Evolutionary conservation across 495 filamentous ascomycete species (phyloP).

Genomic region (Melanomma pulvis-pyrius): DNA sequence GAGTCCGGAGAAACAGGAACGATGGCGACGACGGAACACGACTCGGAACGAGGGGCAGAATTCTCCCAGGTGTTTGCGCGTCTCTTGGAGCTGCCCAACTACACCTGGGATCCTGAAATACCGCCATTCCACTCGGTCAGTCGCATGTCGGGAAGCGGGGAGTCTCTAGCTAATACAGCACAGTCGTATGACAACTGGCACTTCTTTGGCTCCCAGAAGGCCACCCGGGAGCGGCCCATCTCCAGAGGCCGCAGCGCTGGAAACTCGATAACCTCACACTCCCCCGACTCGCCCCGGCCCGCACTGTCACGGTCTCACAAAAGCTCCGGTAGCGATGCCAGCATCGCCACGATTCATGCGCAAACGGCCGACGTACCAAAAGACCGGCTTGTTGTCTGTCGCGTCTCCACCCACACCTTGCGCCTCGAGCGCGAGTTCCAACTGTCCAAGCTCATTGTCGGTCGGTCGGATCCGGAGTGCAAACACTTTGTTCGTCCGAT

Average conservation of each 20-base stretch:
- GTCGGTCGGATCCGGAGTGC: conserved; percentile 71
- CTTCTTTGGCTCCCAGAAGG: conserved; percentile 40
- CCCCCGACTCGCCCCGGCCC: conserved; percentile 27
- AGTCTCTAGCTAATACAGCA: not conserved
- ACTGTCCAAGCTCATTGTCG: conserved; percentile 69
- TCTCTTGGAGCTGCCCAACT: conserved; percentile 35
- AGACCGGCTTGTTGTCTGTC: conserved; percentile 62
- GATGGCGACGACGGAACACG: conserved; percentile 16
- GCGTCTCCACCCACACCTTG: conserved; percentile 76
- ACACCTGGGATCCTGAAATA: conserved; percentile 37
- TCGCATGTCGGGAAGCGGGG: not conserved
- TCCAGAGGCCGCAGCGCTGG: conserved; percentile 22
- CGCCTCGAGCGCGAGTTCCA: conserved; percentile 84
- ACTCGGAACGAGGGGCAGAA: conserved; percentile 1
- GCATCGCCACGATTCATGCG: not conserved
- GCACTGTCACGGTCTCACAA: conserved; percentile 24
- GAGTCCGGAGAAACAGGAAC: conserved; percentile 12
- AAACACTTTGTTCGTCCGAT: conserved; percentile 75
- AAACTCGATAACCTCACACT: conserved; percentile 14
- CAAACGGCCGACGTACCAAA: conserved; percentile 4
- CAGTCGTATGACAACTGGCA: conserved; percentile 49
- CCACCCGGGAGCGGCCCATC: conserved; percentile 25
- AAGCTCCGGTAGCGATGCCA: conserved; percentile 37
- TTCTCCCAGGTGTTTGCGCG: conserved; percentile 34
- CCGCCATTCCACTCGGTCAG: conserved; percentile 38